Percentiles rank a stretch among this genome's conserved stretches.
Evolutionary conservation across 768 basidiomycete species (phyloP).

Genomic region (Fibroporia radiculosa): DNA sequence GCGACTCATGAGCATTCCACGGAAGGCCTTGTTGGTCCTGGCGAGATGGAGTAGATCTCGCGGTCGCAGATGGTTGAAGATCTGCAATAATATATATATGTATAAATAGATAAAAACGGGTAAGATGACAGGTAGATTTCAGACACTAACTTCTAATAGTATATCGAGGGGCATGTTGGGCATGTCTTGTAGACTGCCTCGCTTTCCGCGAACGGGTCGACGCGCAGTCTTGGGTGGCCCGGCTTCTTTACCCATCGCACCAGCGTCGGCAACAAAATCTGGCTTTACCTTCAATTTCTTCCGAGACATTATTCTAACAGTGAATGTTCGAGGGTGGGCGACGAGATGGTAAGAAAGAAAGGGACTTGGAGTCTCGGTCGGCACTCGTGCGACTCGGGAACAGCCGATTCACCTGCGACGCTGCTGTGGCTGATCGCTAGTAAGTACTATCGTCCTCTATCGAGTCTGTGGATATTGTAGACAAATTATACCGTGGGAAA

Average conservation of each 20-base stretch:
- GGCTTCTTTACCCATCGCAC: neutral
- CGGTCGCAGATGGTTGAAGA: slow-evolving; percentile 9
- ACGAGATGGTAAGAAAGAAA: too few relatives aligned
- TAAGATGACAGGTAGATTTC: neutral
- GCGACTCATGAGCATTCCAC: slow-evolving; percentile 10
- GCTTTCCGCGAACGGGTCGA: slow-evolving; percentile 5
- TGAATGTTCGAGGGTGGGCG: too few relatives aligned
- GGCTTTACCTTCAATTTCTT: neutral
- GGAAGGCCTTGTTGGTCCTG: slow-evolving; percentile 9
- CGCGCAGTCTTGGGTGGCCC: neutral
- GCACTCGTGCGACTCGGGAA: too few relatives aligned
- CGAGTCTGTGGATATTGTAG: too few relatives aligned
- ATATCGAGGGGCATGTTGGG: slow-evolving; percentile 11
- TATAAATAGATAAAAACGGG: neutral
- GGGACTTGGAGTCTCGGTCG: too few relatives aligned
- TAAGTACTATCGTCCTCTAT: too few relatives aligned
- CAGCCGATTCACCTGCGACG: too few relatives aligned
- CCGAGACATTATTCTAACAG: too few relatives aligned
- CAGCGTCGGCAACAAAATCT: neutral
- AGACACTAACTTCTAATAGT: slow-evolving; percentile 9
- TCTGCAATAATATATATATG: slow-evolving; percentile 4
- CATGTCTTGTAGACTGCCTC: slow-evolving; percentile 11
- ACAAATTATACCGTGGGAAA: too few relatives aligned
- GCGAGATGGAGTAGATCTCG: slow-evolving; percentile 13
- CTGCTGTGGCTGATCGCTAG: too few relatives aligned